Conservation (phyloP, 2,329 filamentous ascomycete genomes). For the Diatrype stigma region DNA sequence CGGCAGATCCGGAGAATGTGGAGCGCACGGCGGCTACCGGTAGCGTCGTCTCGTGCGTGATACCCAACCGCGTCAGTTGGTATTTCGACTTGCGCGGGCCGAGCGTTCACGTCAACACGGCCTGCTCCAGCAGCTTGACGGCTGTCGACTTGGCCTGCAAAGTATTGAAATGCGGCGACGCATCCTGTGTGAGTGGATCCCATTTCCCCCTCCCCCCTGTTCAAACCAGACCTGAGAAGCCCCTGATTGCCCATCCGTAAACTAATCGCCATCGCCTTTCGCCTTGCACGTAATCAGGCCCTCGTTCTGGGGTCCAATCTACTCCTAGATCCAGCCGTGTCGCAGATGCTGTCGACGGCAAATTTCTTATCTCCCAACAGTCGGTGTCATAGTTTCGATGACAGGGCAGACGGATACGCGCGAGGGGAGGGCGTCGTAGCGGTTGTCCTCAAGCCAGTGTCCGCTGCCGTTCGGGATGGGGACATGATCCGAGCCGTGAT, state of each 20-base stretch:
- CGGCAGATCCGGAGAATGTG: slow-evolving; percentile 30
- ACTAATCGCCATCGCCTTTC: neutral
- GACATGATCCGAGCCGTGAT: neutral
- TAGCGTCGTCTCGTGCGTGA: slow-evolving; percentile 22
- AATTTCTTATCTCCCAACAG: neutral
- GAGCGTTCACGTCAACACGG: slow-evolving; percentile 34
- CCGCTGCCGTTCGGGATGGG: neutral
- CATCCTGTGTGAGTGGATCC: neutral
- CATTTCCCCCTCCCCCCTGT: neutral
- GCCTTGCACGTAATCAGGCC: neutral
- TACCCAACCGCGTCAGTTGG: slow-evolving; percentile 38
- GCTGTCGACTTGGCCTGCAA: slow-evolving; percentile 23
- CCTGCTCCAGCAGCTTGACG: slow-evolving; percentile 33
- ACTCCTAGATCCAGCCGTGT: neutral
- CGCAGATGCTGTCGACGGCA: neutral
- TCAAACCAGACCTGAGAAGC: too few species aligned
- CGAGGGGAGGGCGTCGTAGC: neutral
- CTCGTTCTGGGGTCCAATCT: neutral
- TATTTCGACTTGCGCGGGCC: slow-evolving; percentile 35
- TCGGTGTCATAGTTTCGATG: neutral
- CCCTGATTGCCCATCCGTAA: neutral
- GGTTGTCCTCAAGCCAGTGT: neutral
- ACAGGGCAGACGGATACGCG: neutral
- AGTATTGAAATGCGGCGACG: neutral
- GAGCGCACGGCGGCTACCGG: slow-evolving; percentile 31